These are phyloP conservation scores for Linum lewisii DNA, from an alignment of 345 rosid species.

Conservation along the genomic window DNA sequence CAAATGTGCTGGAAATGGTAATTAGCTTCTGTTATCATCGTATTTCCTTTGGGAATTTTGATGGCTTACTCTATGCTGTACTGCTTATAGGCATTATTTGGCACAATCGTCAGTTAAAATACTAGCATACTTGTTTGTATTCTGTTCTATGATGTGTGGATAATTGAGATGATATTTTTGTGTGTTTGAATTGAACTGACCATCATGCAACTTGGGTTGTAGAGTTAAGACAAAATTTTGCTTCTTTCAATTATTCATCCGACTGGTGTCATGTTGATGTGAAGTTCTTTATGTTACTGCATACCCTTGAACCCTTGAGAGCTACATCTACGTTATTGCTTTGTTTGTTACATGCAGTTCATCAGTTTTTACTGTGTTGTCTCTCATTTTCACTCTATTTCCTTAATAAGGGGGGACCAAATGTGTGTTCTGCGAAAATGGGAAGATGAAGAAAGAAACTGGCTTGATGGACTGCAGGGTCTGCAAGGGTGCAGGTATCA, in stretches of 20 bases:
- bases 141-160: too few species aligned
- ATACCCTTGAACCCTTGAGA: neutral
- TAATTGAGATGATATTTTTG: too few species aligned
- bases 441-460: constrained; percentile 80
- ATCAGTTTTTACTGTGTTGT: neutral
- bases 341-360: neutral
- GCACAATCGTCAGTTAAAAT: too few species aligned
- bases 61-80: neutral
- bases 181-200: too few species aligned
- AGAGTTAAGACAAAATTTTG: too few species aligned
- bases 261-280: too few species aligned
- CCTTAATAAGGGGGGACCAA: constrained; percentile 63
- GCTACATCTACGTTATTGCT: neutral
- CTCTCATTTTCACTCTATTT: neutral
- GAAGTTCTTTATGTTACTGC: too few species aligned
- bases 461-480: constrained; percentile 69
- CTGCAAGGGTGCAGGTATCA: constrained; percentile 88
- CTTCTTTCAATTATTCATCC: too few species aligned
- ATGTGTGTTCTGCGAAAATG: constrained; percentile 69
- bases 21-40: neutral
- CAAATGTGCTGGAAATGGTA: constrained; percentile 89
- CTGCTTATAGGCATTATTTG: too few species aligned
- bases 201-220: too few species aligned
- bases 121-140: too few species aligned
- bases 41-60: neutral